Base-by-base conservation (phyloP, 1,139 yeast genomes). In the Meyerozyma elateridarum region DNA sequence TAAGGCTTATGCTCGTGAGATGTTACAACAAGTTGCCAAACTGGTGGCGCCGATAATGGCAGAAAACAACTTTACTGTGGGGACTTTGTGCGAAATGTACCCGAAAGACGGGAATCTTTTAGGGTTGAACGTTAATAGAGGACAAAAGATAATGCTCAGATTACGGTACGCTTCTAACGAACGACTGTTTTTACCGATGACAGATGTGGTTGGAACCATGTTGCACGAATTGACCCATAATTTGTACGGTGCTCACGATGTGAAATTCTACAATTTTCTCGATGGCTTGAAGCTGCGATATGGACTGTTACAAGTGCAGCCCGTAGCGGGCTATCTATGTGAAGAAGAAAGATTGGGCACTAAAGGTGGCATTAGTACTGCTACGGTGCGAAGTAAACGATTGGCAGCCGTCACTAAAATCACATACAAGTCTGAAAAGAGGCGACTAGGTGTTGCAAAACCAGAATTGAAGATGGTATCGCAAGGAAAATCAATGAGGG, bases 201-300 rank as follows among this genome's bases (percentile, higher is more conserved):
- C 79, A 9, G 80, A 78, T 33, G 59, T 88, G 2, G 51, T 89
- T 11, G 95, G 89, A 0, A 87, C 96, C 0, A 73, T 88, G 76
- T 62, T 91, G 8, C 98, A 91, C 54, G 98, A 91, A 52, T 62
- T 91, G 28, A 75, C 88, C 2, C 98, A 91, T 51, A 89, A 87
- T 52, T 51, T 69, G 18, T 64, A 64, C 47, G 96, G 96, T 0
- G 82, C 94, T 0, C 98, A 91, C 51, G 83, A 91, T 56, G 73
- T 63, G 13, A 60, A 59, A 39, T 91, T 91, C 51, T 85, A 85
- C 50, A 62, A 61, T 33, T 70, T 71, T 34, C 54, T 87, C 45
- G 89, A 83, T 35, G 76, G 73, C 37, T 61, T 85, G 34, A 73
- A 71, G 38, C 61, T 58, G 2, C 73, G 83, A 38, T 81, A 73